phyloP scores from a whole-genome alignment of 768 basidiomycete genomes.

The Xerocomellus intermedius region DNA sequence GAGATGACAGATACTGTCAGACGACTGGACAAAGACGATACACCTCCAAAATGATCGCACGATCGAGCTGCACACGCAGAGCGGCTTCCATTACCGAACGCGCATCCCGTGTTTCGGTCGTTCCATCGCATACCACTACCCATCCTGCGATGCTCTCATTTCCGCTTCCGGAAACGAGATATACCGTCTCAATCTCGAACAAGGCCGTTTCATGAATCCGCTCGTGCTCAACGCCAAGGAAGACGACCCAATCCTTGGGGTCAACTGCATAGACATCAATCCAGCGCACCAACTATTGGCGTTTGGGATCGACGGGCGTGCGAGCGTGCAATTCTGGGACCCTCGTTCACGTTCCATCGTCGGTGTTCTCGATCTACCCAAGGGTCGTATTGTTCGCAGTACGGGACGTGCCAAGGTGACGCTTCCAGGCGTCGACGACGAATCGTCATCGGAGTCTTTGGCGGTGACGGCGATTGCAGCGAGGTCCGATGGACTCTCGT shows the following conservation, averaged over 20 bases:
- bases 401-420: constrained; percentile 32
- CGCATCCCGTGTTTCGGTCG: constrained; percentile 95
- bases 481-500: constrained; percentile 83
- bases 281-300: constrained; percentile 86
- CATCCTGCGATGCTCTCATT: constrained; percentile 88
- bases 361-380: constrained; percentile 64
- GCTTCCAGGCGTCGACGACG: constrained; percentile 37
- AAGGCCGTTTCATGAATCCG: constrained; percentile 89
- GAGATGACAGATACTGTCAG: constrained; percentile 73
- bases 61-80: constrained; percentile 90
- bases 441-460: constrained; percentile 33
- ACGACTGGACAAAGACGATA: constrained; percentile 99
- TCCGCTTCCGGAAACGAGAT: constrained; percentile 84
- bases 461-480: constrained; percentile 84
- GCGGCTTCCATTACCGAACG: constrained; percentile 88
- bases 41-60: constrained; percentile 97
- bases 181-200: constrained; percentile 92
- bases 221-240: constrained; percentile 54
- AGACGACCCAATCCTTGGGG: constrained; percentile 66
- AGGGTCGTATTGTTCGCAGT: constrained; percentile 46
- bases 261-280: constrained; percentile 92
- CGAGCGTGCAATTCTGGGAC: constrained; percentile 96
- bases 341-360: constrained; percentile 77
- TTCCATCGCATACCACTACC: constrained; percentile 87
- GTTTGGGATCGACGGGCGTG: constrained; percentile 85